These are phyloP conservation scores for Deinandra increscens DNA, from an alignment of 129 eudicot genomes.

Conservation along the genomic window DNA sequence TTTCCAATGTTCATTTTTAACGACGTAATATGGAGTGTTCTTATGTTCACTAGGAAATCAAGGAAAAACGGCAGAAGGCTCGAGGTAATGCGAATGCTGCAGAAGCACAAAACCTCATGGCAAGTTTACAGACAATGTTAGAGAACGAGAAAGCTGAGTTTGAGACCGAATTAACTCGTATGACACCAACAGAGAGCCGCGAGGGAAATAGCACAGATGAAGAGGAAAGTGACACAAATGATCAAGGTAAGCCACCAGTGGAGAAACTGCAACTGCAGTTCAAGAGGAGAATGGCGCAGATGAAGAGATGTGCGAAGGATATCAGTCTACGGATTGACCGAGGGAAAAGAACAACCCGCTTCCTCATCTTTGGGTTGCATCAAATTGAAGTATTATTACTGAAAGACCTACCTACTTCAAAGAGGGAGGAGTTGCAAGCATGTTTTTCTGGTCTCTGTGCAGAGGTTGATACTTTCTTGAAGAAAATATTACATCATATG, in stretches of 20 bases:
- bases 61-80: background rate
- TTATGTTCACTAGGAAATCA: too few relatives aligned
- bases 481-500: background rate
- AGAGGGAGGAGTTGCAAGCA: background rate
- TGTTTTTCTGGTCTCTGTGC: background rate
- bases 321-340: background rate
- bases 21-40: too few relatives aligned
- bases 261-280: background rate
- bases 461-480: background rate
- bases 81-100: background rate
- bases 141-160: background rate
- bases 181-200: too few relatives aligned
- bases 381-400: background rate
- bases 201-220: background rate
- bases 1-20: too few relatives aligned
- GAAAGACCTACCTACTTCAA: background rate
- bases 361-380: background rate
- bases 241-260: background rate
- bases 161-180: background rate
- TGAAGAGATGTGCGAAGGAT: background rate
- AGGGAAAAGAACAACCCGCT: background rate
- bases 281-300: too few relatives aligned
- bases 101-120: conserved; percentile 2
- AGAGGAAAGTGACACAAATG: too few relatives aligned
- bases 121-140: background rate